Percentiles rank a stretch among this genome's conserved stretches.
Conservation (phyloP, 768 basidiomycete genomes). For the Baorangia bicolor region DNA sequence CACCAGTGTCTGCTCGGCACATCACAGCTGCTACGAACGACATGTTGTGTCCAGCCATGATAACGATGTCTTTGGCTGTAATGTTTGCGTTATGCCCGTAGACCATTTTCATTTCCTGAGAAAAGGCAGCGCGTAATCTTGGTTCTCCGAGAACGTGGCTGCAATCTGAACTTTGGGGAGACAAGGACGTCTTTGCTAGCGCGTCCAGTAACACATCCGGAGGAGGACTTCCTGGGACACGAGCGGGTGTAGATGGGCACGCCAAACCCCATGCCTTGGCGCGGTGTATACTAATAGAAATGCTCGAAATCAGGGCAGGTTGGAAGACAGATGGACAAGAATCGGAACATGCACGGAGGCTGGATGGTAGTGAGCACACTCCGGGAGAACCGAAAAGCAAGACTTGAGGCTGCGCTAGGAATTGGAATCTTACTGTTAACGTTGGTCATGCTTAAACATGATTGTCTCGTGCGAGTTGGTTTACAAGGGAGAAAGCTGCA, state of each 20-base stretch:
- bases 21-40: conserved; percentile 64
- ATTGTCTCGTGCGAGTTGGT: background rate
- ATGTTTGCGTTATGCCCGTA: conserved; percentile 57
- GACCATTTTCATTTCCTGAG: conserved; percentile 56
- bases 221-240: conserved; percentile 65
- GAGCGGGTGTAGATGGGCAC: conserved; percentile 40
- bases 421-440: conserved; percentile 1
- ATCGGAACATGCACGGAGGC: conserved; percentile 41
- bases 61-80: conserved; percentile 53
- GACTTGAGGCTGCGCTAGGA: background rate
- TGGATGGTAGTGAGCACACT: conserved; percentile 42
- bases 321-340: too few relatives aligned
- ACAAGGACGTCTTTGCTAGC: conserved; percentile 44
- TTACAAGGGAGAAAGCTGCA: background rate
- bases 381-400: conserved; percentile 40
- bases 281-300: conserved; percentile 46
- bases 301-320: background rate
- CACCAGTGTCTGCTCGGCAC: conserved; percentile 64
- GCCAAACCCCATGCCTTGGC: conserved; percentile 55
- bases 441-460: background rate
- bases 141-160: conserved; percentile 58
- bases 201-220: conserved; percentile 49
- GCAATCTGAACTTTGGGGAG: conserved; percentile 52
- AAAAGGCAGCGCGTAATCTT: conserved; percentile 48
- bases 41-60: conserved; percentile 73